Evolutionary conservation across 2,329 filamentous ascomycete genomes (phyloP).

Genomic region (Myriosclerotinia scirpicola): DNA sequence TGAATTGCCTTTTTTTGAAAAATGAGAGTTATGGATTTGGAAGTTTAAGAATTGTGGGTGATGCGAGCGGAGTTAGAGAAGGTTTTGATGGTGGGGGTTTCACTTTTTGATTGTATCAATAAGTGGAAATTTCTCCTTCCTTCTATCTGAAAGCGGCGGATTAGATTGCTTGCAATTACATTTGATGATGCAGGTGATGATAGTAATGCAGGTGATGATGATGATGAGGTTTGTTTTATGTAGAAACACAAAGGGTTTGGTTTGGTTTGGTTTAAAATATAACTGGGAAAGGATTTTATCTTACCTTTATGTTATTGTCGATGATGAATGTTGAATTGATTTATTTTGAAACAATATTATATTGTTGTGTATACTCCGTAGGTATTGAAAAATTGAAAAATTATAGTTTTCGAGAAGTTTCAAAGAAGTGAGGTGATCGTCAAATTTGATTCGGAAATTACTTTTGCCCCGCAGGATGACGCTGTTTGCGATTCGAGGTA

Average conservation of each 20-base stretch:
- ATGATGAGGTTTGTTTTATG: background rate
- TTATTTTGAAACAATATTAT: background rate
- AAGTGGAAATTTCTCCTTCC: conserved; percentile 10
- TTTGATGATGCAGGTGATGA: background rate
- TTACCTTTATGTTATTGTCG: background rate
- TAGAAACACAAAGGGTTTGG: background rate
- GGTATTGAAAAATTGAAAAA: no score
- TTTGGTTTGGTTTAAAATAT: background rate
- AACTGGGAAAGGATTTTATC: background rate
- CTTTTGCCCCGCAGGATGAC: conserved; percentile 2
- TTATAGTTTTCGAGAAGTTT: background rate
- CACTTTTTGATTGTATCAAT: background rate
- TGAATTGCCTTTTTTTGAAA: background rate
- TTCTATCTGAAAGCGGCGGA: conserved; percentile 11
- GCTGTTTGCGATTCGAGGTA: background rate
- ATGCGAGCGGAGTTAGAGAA: conserved; percentile 1
- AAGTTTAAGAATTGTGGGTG: conserved; percentile 9
- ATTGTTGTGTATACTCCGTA: no score
- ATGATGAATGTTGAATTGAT: background rate
- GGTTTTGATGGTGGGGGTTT: conserved; percentile 16
- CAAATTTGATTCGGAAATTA: no score
- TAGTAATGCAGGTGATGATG: background rate
- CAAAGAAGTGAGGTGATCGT: no score
- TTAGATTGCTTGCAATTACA: conserved; percentile 4
- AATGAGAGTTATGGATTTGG: background rate